Conservation (phyloP, 768 basidiomycete species). For the Leccinum incarnatum region DNA sequence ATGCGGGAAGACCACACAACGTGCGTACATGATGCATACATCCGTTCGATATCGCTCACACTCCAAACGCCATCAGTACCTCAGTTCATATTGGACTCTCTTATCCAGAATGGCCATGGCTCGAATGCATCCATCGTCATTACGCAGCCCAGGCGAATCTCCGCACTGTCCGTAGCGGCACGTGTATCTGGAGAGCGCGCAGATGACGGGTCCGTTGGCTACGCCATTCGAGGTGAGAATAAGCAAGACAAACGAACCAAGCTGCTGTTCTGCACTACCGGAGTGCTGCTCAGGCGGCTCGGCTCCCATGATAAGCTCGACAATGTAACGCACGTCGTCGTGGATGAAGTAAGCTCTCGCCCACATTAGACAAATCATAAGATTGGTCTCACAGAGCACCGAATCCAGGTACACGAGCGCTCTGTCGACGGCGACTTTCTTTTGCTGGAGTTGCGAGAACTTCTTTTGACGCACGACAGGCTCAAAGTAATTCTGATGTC, state of each 20-base stretch:
- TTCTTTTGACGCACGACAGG: constrained; percentile 57
- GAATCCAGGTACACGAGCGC: constrained; percentile 78
- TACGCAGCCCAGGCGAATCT: constrained; percentile 87
- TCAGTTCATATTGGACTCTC: constrained; percentile 84
- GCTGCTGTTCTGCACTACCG: constrained; percentile 89
- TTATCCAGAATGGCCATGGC: constrained; percentile 61
- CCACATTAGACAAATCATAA: neutral
- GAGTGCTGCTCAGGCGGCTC: constrained; percentile 81
- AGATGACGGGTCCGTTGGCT: constrained; percentile 79
- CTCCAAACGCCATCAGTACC: constrained; percentile 51
- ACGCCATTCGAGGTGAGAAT: constrained; percentile 85
- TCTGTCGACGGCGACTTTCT: constrained; percentile 90
- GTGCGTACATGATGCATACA: constrained; percentile 36
- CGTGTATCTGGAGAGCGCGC: constrained; percentile 81
- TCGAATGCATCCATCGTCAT: constrained; percentile 72
- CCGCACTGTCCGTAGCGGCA: constrained; percentile 84
- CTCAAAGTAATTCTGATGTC: constrained; percentile 91
- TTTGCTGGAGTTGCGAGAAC: constrained; percentile 76
- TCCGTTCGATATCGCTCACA: neutral
- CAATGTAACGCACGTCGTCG: constrained; percentile 78
- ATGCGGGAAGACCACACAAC: constrained; percentile 89
- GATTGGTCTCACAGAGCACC: neutral
- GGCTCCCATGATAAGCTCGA: constrained; percentile 68
- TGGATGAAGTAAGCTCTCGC: constrained; percentile 74
- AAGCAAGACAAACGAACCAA: constrained; percentile 65